Conservation (phyloP, 352 stramenopile species). For the Halophytophthora polymorphica region DNA sequence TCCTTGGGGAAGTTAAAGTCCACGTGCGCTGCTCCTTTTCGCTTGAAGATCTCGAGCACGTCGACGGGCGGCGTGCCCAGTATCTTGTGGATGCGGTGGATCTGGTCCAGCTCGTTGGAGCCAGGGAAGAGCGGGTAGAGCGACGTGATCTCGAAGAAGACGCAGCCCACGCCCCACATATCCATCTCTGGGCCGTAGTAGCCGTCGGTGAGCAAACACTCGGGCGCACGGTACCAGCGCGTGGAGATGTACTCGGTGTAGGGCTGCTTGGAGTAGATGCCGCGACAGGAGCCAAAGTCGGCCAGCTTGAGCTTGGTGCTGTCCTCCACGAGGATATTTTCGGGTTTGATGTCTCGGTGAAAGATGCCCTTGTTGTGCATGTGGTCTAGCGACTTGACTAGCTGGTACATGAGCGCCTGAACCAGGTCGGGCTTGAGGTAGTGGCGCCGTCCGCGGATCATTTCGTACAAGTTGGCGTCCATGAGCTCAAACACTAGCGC, state of each 20-base stretch:
- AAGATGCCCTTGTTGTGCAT: slow-evolving; percentile 98
- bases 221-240: slow-evolving; percentile 93
- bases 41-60: slow-evolving; percentile 89
- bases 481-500: slow-evolving; percentile 97
- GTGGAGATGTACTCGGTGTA: slow-evolving; percentile 98
- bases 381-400: slow-evolving; percentile 93
- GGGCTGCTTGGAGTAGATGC: slow-evolving; percentile 94
- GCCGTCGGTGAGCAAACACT: slow-evolving; percentile 94
- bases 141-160: slow-evolving; percentile 95
- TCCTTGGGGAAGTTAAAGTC: slow-evolving; percentile 92
- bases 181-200: slow-evolving; percentile 97
- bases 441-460: slow-evolving; percentile 89
- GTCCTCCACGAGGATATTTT: slow-evolving; percentile 94
- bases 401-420: slow-evolving; percentile 89
- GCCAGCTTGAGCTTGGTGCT: slow-evolving; percentile 88
- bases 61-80: slow-evolving; percentile 87
- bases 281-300: slow-evolving; percentile 94
- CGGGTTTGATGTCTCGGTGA: slow-evolving; percentile 95
- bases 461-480: slow-evolving; percentile 96
- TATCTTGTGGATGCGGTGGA: slow-evolving; percentile 94
- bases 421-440: slow-evolving; percentile 87
- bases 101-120: slow-evolving; percentile 94
- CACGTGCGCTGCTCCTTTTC: slow-evolving; percentile 88
- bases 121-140: slow-evolving; percentile 94
- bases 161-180: slow-evolving; percentile 94